Conservation (phyloP, 148 eudicot species). For the Amaranthus palmeri region DNA sequence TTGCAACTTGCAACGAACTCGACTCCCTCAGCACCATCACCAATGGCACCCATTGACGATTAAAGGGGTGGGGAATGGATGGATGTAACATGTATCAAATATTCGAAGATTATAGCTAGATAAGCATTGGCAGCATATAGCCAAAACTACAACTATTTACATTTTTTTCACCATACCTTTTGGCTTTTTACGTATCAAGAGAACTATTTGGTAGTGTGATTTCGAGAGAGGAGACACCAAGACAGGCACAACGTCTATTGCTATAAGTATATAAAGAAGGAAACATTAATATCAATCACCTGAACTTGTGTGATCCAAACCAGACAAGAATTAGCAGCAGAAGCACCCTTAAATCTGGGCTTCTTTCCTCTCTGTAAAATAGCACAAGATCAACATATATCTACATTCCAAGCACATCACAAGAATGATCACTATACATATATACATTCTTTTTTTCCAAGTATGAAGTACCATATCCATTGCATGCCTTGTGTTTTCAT, state of each 20-base stretch:
- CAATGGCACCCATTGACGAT: no score
- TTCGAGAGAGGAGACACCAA: no score
- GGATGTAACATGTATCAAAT: no score
- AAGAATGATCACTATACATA: constrained; percentile 26
- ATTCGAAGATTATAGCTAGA: no score
- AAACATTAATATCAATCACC: background rate
- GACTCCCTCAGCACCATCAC: no score
- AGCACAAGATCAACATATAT: constrained; percentile 5
- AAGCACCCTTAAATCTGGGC: background rate
- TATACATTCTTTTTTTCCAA: constrained; percentile 4
- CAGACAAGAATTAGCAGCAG: background rate
- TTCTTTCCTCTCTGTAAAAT: constrained; percentile 4
- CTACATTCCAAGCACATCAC: constrained; percentile 14
- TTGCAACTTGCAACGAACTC: background rate
- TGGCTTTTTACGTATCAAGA: background rate
- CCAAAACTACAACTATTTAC: no score
- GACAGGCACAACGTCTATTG: background rate
- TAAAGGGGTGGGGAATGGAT: no score
- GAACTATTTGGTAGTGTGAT: background rate
- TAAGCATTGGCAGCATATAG: no score
- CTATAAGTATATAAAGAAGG: background rate
- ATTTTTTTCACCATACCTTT: background rate
- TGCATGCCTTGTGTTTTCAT: background rate
- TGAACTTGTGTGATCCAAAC: constrained; percentile 4
- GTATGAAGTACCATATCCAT: background rate